Evolutionary conservation across 1,139 yeast genomes (phyloP), one percentile per base, ranked within the genome.

Genomic region (Candida sp.): DNA sequence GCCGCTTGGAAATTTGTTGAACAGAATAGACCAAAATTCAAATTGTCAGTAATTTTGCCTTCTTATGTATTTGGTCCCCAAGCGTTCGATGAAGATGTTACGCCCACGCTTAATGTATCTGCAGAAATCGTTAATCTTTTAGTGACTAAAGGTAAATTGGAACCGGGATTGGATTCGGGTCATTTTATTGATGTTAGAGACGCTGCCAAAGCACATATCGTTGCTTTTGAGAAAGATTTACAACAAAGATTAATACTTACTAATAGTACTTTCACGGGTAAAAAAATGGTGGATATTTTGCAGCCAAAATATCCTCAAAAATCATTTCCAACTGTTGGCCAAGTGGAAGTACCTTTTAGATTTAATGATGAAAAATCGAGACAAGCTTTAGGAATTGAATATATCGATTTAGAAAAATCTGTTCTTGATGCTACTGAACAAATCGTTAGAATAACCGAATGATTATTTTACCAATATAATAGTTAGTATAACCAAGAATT

Each of bases 1-100:
- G 67, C 72, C 1, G 75, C 72, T 21, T 75, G 81, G 79, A 66
- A 73, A 25, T 76, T 67, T 46, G 56, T 64, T n/a, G 55, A 63
- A 55, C 12, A 22, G 2, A 4, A 35, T 12, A 5, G 21, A 11
- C 23, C 11, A 11, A 21, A 22, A 11, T 35, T 11, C 19, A 11
- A 8, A 30, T 35, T 40, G 6, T 9, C 42, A 12, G 22, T 35
- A 23, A 27, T 40, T n/a, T 29, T 40, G 22, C 73, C 73, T 3
- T 52, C 59, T n/a, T 64, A 49, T 45, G 71, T 66, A 4, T 68
- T 68, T 44, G 75, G 75, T 2, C 75, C 75, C 1, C 75, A 69
- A 48, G 63, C 70, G 0, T 63, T 62, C 44, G 64, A 57, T 35
- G 21, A 12, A 4, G 38, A 35, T 35, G 21, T 35, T 7, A 22